phyloP scores from a whole-genome alignment of 495 filamentous ascomycete genomes.

The Friedmanniomyces endolithicus region DNA sequence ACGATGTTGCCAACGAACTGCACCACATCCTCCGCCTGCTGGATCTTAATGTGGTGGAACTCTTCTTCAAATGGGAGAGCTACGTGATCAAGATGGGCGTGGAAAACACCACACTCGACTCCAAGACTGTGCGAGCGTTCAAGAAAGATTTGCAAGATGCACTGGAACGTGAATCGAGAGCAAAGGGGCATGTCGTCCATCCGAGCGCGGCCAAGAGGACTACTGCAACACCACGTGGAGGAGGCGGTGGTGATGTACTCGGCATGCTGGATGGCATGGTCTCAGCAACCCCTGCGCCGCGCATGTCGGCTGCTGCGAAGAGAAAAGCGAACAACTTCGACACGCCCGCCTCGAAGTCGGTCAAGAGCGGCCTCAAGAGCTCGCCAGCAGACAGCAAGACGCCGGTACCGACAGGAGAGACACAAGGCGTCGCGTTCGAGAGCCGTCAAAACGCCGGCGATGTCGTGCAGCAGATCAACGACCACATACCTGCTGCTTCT shows the following conservation, averaged over 20 bases:
- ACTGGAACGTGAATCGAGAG: constrained; percentile 58
- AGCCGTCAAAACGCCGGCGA: constrained; percentile 48
- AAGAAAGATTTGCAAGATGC: constrained; percentile 78
- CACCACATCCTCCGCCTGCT: constrained; percentile 75
- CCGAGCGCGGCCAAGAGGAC: constrained; percentile 50
- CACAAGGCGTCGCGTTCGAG: constrained; percentile 9
- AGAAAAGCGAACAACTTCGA: constrained; percentile 46
- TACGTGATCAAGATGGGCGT: constrained; percentile 85
- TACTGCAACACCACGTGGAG: constrained; percentile 52
- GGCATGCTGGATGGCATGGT: constrained; percentile 78
- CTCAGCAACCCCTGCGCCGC: constrained; percentile 52
- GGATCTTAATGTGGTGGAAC: constrained; percentile 60
- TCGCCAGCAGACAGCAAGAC: constrained; percentile 34
- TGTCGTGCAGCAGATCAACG: constrained; percentile 67
- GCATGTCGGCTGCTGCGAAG: constrained; percentile 42
- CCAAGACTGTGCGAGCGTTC: constrained; percentile 58
- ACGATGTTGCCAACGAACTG: constrained; percentile 60
- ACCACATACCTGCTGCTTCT: constrained; percentile 43
- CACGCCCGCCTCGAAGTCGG: constrained; percentile 45
- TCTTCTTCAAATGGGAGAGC: constrained; percentile 96
- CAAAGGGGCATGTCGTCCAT: constrained; percentile 38
- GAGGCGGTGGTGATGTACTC: constrained; percentile 55
- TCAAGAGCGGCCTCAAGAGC: constrained; percentile 35
- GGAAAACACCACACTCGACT: constrained; percentile 56
- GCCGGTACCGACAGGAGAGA: constrained; percentile 6